These are phyloP conservation scores for Penicillium expansum DNA, from an alignment of 2,329 filamentous ascomycete species.

Conservation along the genomic window DNA sequence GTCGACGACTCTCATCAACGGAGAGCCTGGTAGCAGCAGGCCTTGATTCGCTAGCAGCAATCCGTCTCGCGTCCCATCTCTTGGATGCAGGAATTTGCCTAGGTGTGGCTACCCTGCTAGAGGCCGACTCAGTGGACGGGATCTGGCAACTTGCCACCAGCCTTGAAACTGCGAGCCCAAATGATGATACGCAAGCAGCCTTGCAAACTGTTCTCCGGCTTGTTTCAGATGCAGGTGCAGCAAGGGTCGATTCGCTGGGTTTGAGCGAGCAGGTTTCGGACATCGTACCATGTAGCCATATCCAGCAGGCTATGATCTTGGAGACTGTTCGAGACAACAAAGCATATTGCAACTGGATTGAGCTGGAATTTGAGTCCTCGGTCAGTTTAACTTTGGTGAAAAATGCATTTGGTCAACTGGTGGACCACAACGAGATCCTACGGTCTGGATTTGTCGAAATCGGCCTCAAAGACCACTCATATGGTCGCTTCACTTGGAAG, in stretches of 20 bases:
- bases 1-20: slow-evolving; percentile 33
- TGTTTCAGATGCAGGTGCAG: slow-evolving; percentile 30
- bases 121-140: slow-evolving; percentile 49
- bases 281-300: slow-evolving; percentile 62
- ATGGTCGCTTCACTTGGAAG: slow-evolving; percentile 65
- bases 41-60: slow-evolving; percentile 65
- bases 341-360: slow-evolving; percentile 76
- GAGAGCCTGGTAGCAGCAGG: slow-evolving; percentile 55
- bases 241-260: slow-evolving; percentile 43
- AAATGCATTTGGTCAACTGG: slow-evolving; percentile 52
- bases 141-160: slow-evolving; percentile 36
- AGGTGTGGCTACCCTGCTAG: slow-evolving; percentile 61
- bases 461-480: slow-evolving; percentile 45
- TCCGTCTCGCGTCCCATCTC: slow-evolving; percentile 63
- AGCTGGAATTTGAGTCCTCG: slow-evolving; percentile 54
- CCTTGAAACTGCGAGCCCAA: slow-evolving; percentile 15
- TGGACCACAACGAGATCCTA: slow-evolving; percentile 62
- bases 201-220: slow-evolving; percentile 19
- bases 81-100: slow-evolving; percentile 56
- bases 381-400: slow-evolving; percentile 43
- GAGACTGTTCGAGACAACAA: slow-evolving; percentile 62
- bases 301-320: slow-evolving; percentile 76
- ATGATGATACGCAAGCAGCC: slow-evolving; percentile 16
- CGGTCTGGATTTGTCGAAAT: slow-evolving; percentile 69
- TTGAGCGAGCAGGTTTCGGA: slow-evolving; percentile 30